Conservation (phyloP, 495 filamentous ascomycete species). For the Sordaria brevicollis region DNA sequence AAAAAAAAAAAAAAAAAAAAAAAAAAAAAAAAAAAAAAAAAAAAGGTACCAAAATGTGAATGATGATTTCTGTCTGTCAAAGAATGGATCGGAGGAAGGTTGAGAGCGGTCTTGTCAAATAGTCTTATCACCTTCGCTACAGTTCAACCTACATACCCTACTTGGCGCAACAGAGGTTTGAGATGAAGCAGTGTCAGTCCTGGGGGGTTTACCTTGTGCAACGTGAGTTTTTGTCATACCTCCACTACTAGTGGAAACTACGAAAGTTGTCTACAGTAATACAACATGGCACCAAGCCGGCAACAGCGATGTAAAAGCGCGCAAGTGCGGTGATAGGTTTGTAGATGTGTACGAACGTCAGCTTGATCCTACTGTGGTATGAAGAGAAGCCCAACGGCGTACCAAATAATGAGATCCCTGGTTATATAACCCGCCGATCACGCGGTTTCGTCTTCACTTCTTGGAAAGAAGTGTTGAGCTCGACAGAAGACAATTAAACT, state of each 20-base stretch:
- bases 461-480: neutral
- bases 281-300: neutral
- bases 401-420: neutral
- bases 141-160: too few species aligned
- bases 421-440: neutral
- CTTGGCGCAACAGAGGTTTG: too few species aligned
- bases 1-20: neutral
- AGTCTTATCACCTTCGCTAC: too few species aligned
- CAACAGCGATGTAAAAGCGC: neutral
- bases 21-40: neutral
- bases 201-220: too few species aligned
- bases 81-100: too few species aligned
- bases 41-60: neutral
- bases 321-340: neutral
- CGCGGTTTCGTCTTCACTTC: neutral
- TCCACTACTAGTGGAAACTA: too few species aligned
- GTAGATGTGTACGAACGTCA: too few species aligned
- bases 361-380: neutral
- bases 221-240: too few species aligned
- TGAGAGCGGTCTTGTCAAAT: too few species aligned
- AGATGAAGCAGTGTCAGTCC: too few species aligned
- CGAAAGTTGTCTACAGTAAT: too few species aligned
- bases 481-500: neutral
- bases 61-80: too few species aligned
- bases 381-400: neutral